A percentile compares a stretch with the other conserved stretches of the same genome.
Conservation (phyloP, 2,329 filamentous ascomycete species). For the Cyphellophora attinorum region DNA sequence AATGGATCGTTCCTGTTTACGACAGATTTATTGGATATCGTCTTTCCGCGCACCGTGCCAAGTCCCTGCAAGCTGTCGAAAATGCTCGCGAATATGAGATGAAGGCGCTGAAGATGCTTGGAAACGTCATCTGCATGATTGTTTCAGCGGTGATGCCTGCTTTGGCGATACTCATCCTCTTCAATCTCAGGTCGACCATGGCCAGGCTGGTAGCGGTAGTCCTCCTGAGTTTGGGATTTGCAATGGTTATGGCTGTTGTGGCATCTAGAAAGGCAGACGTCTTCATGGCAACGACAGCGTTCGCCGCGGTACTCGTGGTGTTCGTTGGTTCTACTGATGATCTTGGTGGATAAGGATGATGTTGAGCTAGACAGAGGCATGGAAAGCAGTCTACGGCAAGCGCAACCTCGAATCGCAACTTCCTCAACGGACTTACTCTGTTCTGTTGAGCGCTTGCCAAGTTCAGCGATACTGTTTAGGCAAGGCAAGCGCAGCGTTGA, state of each 20-base stretch:
- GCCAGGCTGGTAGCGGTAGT: constrained; percentile 12
- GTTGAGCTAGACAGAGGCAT: neutral
- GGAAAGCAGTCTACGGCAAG: neutral
- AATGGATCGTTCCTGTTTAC: constrained; percentile 13
- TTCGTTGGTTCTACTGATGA: constrained; percentile 14
- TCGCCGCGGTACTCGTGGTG: constrained; percentile 16
- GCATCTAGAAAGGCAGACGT: constrained; percentile 15
- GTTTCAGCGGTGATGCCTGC: constrained; percentile 15
- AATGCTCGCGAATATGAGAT: constrained; percentile 12
- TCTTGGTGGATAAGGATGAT: too few species aligned
- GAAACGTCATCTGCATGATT: constrained; percentile 14
- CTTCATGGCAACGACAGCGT: constrained; percentile 16
- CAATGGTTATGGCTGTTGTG: constrained; percentile 15
- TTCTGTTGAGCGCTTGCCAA: neutral
- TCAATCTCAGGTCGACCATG: constrained; percentile 12
- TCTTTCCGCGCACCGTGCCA: constrained; percentile 13
- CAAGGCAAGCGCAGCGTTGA: too few species aligned
- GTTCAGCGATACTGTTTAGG: too few species aligned
- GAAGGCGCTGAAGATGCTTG: constrained; percentile 12
- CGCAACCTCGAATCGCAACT: neutral
- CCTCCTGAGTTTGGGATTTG: constrained; percentile 15
- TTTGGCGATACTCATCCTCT: constrained; percentile 13
- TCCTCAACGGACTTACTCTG: neutral
- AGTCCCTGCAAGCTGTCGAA: constrained; percentile 12
- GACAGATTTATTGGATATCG: constrained; percentile 12